phyloP scores from a whole-genome alignment of 2,329 filamentous ascomycete species.

The Penicillium capsulatum region DNA sequence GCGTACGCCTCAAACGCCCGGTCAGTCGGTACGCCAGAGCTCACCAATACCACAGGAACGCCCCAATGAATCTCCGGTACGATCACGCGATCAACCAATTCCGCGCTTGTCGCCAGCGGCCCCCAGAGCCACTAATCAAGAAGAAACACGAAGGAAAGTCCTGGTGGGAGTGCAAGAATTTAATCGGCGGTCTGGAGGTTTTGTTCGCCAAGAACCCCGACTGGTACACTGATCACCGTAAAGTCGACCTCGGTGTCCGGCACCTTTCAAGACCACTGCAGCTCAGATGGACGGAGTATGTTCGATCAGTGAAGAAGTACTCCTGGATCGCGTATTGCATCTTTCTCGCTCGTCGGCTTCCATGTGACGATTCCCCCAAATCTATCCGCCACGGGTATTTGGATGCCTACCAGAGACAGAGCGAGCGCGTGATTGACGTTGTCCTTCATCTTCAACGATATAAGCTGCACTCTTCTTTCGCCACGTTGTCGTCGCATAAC shows the following conservation, averaged over 20 bases:
- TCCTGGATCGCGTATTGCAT: conserved; percentile 10
- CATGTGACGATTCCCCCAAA: background rate
- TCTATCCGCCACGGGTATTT: conserved; percentile 3
- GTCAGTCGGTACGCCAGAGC: too few species aligned
- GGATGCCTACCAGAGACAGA: conserved; percentile 2
- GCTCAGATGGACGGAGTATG: background rate
- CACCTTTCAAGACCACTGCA: background rate
- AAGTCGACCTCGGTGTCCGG: conserved; percentile 3
- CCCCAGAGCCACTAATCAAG: conserved; percentile 4
- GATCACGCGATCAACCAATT: background rate
- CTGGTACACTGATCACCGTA: conserved; percentile 4
- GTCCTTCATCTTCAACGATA: conserved; percentile 1
- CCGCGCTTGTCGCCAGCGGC: background rate
- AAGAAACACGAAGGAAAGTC: conserved; percentile 4
- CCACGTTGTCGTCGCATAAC: too few species aligned
- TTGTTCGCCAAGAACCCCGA: conserved; percentile 8
- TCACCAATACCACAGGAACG: too few species aligned
- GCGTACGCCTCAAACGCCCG: too few species aligned
- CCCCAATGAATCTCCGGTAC: too few species aligned
- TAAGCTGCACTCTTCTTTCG: too few species aligned
- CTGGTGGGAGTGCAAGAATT: conserved; percentile 7
- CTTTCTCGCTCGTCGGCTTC: conserved; percentile 11
- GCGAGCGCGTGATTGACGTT: conserved; percentile 9
- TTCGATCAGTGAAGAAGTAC: background rate
- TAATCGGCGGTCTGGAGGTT: conserved; percentile 6